Base-by-base conservation (phyloP, 306 rosid species). In the Crotalaria pallida region DNA sequence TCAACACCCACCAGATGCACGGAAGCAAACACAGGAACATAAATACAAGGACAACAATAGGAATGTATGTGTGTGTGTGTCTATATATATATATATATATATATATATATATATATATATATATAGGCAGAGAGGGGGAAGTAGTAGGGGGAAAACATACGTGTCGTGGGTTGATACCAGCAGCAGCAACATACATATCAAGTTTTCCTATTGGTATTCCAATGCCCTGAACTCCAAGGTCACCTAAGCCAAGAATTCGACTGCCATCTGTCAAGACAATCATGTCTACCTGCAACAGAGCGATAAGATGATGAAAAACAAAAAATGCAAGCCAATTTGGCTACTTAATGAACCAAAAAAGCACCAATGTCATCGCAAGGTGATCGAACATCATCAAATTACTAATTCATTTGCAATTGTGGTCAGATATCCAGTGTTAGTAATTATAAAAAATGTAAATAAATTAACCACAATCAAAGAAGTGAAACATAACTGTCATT, bases 221-320 rank as follows among this genome's bases (percentile, higher is more conserved):
- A 61, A 95, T 95, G 69, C 99, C 99, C 82, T 95, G 99, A 83
- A 95, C 97, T 63, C 99, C 99, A 74, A 95, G 99, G 70, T 95
- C 99, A 69, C 99, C 99, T 64, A 95, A 85, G 76, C 99, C 99
- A 81, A 95, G 99, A 77, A 95, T 91, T 75, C 99, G 97, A 76
- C 99, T 95, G 57, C 99, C 99, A 80, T 95, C 99, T 51, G 99
- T 95, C 73, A 95, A 68, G 81, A 95, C 99, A 75, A 95, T 89
- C 99, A 95, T 95, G 83, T 95, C 99, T 73, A 95, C 99, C 99
- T 95, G 92, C 69, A 87, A 76, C 47, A 67, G 44, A 78, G 21
- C 69, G 24, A 70, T 17, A 76, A 72, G 73, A 77, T 48, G 68
- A 69, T 59, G 13, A 68, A 63, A 67, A 23, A n/a, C 31, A 27